Conservation (phyloP, 495 filamentous ascomycete genomes). For the Aspergillus indologenus region DNA sequence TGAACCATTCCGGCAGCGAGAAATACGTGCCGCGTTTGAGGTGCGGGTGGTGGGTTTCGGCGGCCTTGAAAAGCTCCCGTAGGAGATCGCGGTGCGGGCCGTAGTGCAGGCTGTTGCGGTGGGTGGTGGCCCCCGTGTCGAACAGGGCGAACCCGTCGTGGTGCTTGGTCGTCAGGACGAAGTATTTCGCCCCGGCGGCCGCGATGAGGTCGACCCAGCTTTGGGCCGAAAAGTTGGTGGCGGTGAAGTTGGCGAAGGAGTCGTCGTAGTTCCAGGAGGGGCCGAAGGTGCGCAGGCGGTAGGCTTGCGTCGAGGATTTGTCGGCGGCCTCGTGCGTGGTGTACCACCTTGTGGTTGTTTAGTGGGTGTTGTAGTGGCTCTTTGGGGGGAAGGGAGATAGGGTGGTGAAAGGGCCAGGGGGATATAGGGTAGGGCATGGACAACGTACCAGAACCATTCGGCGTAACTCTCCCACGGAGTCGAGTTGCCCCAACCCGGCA, state of each 20-base stretch:
- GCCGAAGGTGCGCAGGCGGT: constrained; percentile 50
- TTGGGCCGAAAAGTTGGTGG: constrained; percentile 44
- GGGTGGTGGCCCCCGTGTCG: constrained; percentile 42
- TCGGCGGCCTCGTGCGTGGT: constrained; percentile 29
- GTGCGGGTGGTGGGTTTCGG: constrained; percentile 45
- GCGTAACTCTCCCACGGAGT: constrained; percentile 50
- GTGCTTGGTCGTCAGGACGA: constrained; percentile 53
- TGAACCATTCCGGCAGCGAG: constrained; percentile 57
- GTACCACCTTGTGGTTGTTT: constrained; percentile 38
- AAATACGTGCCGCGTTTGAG: constrained; percentile 51
- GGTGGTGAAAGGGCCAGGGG: background rate
- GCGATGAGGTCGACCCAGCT: constrained; percentile 57
- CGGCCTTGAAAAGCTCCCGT: constrained; percentile 51
- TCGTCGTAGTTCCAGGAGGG: constrained; percentile 52
- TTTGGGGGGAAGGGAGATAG: background rate
- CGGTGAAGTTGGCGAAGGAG: constrained; percentile 53
- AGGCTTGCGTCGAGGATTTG: constrained; percentile 40
- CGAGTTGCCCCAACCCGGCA: constrained; percentile 54
- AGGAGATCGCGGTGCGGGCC: constrained; percentile 43
- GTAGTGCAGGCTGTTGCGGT: constrained; percentile 44
- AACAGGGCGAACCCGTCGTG: constrained; percentile 32
- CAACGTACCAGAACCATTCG: constrained; percentile 46
- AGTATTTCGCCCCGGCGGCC: constrained; percentile 53
- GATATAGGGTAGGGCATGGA: background rate
- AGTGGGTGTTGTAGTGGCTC: no score